Evolutionary conservation across 1,284 basidiomycete genomes (phyloP).

Genomic region (Chondrostereum purpureum): DNA sequence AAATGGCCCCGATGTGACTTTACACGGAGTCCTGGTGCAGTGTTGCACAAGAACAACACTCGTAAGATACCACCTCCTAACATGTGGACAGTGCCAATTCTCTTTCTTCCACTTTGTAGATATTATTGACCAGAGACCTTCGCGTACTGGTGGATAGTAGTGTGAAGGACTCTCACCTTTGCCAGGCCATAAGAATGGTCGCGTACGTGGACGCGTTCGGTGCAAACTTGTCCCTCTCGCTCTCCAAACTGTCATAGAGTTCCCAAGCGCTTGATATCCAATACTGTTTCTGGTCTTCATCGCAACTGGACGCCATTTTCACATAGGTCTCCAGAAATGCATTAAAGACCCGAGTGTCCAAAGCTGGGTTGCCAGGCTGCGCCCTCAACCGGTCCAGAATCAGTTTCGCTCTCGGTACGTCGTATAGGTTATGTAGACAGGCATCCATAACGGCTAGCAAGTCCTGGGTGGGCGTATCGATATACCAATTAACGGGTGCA

Average conservation of each 20-base stretch:
- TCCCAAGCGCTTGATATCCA: constrained; percentile 59
- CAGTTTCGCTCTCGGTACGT: constrained; percentile 62
- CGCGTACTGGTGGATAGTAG: too few relatives aligned
- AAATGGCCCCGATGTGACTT: too few relatives aligned
- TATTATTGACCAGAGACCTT: too few relatives aligned
- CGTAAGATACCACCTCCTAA: too few relatives aligned
- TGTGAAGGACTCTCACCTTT: constrained; percentile 35
- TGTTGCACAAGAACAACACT: too few relatives aligned
- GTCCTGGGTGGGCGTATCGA: constrained; percentile 60
- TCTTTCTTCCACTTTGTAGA: too few relatives aligned
- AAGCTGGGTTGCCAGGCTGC: constrained; percentile 37
- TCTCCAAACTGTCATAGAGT: constrained; percentile 52
- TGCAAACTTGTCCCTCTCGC: constrained; percentile 33
- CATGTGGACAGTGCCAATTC: too few relatives aligned
- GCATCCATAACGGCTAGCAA: constrained; percentile 71
- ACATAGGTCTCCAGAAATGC: constrained; percentile 58
- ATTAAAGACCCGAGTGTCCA: constrained; percentile 44
- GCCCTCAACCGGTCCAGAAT: constrained; percentile 58
- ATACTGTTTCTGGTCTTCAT: constrained; percentile 29
- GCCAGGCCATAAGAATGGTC: constrained; percentile 52
- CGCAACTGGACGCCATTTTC: constrained; percentile 45
- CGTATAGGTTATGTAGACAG: constrained; percentile 66
- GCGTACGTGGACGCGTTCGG: constrained; percentile 62
- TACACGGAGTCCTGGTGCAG: too few relatives aligned
- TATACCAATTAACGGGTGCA: constrained; percentile 43